Conservation (phyloP, 2,329 filamentous ascomycete genomes). For the Fusarium neocosmosporiellum region DNA sequence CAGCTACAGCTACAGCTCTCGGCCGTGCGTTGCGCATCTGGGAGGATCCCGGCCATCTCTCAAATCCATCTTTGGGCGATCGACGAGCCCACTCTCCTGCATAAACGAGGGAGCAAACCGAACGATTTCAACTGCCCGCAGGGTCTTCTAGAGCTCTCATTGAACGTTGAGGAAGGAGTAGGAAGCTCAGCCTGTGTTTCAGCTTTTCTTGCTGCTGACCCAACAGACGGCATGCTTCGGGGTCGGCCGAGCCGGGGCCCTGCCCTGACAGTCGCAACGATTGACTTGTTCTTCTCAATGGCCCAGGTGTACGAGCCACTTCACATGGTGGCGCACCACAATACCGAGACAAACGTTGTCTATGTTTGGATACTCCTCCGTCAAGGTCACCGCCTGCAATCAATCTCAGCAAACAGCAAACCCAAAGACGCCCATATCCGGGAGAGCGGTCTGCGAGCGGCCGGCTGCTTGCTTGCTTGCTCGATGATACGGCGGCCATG, state of each 20-base stretch:
- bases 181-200: background rate
- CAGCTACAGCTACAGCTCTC: conserved; percentile 6
- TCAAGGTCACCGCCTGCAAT: conserved; percentile 8
- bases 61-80: conserved; percentile 19
- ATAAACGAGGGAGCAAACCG: conserved; percentile 36
- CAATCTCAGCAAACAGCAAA: background rate
- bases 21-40: conserved; percentile 1
- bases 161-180: background rate
- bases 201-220: background rate
- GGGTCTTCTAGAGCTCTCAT: background rate
- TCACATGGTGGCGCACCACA: conserved; percentile 2
- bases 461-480: conserved; percentile 26
- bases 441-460: conserved; percentile 35
- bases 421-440: background rate
- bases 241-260: conserved; percentile 4
- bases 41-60: background rate
- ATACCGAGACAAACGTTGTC: background rate
- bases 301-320: background rate
- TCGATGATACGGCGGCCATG: conserved; percentile 7
- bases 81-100: conserved; percentile 27
- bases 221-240: conserved; percentile 7
- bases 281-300: conserved; percentile 14
- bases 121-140: background rate
- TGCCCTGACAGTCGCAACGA: conserved; percentile 2
- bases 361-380: background rate